A percentile compares a stretch with the other conserved stretches of the same genome.
Conservation (phyloP, 2,329 filamentous ascomycete genomes). For the Scorias spongiosa region DNA sequence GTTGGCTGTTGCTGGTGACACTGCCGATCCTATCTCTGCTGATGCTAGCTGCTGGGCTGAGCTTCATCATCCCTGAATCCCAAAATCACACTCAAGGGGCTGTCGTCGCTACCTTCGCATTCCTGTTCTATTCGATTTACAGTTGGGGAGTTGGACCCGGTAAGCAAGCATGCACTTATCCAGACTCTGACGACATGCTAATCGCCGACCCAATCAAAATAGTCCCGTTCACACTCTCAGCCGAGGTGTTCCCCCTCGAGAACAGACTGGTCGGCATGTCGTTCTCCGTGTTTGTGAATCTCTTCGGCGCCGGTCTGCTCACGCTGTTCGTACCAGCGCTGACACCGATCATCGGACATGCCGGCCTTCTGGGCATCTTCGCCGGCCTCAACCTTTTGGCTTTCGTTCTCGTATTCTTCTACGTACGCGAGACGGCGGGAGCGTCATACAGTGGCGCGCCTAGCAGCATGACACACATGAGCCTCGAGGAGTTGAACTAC, state of each 20-base stretch:
- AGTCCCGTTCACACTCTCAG: slow-evolving; percentile 53
- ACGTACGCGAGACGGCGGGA: slow-evolving; percentile 18
- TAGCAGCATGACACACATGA: slow-evolving; percentile 9
- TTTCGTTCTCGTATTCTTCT: slow-evolving; percentile 18
- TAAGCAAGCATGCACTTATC: slow-evolving; percentile 3
- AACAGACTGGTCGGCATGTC: slow-evolving; percentile 54
- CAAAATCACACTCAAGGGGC: slow-evolving; percentile 27
- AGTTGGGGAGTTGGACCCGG: slow-evolving; percentile 25
- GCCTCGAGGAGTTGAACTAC: slow-evolving; percentile 19
- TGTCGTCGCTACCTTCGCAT: slow-evolving; percentile 41
- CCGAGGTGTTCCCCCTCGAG: slow-evolving; percentile 55
- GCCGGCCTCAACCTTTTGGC: slow-evolving; percentile 16
- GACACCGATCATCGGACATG: slow-evolving; percentile 8
- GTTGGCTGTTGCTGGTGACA: slow-evolving; percentile 31
- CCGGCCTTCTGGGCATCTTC: slow-evolving; percentile 15
- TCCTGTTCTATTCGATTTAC: slow-evolving; percentile 31
- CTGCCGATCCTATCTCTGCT: slow-evolving; percentile 34
- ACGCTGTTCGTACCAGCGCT: slow-evolving; percentile 15
- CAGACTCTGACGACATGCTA: neutral
- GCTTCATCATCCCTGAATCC: slow-evolving; percentile 32
- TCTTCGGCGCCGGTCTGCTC: slow-evolving; percentile 16
- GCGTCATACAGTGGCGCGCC: slow-evolving; percentile 8
- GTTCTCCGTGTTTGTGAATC: slow-evolving; percentile 40
- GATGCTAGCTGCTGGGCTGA: slow-evolving; percentile 33
- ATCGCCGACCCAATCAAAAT: neutral